phyloP scores from a whole-genome alignment of 352 stramenopile genomes.

The Globisporangium camurandrum region DNA sequence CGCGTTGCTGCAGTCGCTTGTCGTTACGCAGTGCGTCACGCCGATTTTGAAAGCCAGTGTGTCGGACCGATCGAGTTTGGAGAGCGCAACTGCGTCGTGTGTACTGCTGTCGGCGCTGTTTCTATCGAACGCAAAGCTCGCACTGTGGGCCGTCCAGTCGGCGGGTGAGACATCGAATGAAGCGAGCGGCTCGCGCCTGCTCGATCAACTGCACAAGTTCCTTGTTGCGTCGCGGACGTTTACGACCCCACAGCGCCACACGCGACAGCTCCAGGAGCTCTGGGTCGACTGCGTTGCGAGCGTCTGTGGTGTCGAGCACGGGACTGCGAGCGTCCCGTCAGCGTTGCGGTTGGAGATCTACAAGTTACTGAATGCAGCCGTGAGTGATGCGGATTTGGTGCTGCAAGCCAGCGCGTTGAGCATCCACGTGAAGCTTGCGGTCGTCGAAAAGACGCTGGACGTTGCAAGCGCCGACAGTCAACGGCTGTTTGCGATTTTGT shows the following conservation, averaged over 20 bases:
- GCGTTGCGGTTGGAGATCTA: slow-evolving; percentile 67
- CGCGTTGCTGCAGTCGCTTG: slow-evolving; percentile 49
- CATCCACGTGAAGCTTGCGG: slow-evolving; percentile 76
- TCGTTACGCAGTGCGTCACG: slow-evolving; percentile 57
- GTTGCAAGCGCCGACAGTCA: slow-evolving; percentile 46
- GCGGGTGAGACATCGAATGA: no score
- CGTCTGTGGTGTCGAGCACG: slow-evolving; percentile 69
- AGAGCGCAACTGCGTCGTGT: slow-evolving; percentile 53
- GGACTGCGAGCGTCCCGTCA: slow-evolving; percentile 51
- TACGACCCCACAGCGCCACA: slow-evolving; percentile 29
- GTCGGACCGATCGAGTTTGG: slow-evolving; percentile 36
- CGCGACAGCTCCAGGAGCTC: slow-evolving; percentile 58
- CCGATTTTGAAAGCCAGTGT: slow-evolving; percentile 42
- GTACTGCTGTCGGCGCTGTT: slow-evolving; percentile 72
- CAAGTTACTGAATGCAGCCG: slow-evolving; percentile 56
- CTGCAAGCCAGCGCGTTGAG: slow-evolving; percentile 66
- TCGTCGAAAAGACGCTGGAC: slow-evolving; percentile 79
- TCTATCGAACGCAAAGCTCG: slow-evolving; percentile 77
- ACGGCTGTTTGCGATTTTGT: slow-evolving; percentile 65
- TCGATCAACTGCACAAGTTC: slow-evolving; percentile 47
- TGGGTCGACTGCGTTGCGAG: slow-evolving; percentile 79
- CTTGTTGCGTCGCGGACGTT: slow-evolving; percentile 47
- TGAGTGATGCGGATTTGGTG: slow-evolving; percentile 71
- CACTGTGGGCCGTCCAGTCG: slow-evolving; percentile 64
- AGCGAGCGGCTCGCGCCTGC: slow-evolving; percentile 54